Evolutionary conservation across 345 rosid species (phyloP), one percentile per base, ranked within the genome.

Genomic region (Brassica incana): DNA sequence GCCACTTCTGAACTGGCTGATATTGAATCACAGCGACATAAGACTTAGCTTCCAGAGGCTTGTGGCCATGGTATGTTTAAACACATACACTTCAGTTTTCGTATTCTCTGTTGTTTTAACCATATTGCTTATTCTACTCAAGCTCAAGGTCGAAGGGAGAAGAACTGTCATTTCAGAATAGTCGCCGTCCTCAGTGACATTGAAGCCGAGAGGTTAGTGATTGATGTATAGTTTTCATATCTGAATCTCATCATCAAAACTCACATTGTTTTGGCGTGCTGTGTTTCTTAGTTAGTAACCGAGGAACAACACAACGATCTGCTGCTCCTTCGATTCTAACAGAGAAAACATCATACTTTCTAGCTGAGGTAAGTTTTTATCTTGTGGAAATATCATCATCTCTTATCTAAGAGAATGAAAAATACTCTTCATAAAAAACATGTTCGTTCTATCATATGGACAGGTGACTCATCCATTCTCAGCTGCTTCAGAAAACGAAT

Each of bases 401-500:
- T 2, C 12, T 4, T 30, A 40, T 70, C 80, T 61, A 62, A 45
- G 35, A 36, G 9, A 48, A n/a, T 12, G 54, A 12, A 45, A 45
- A 45, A 3, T 3, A 45, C 54, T 45, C 54, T 12, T 45, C 15
- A 45, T 56, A 12, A 50, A 14, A 14, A 48, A 66, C 38, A 38
- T 77, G 67, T 59, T 0, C 67, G 69, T 66, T 67, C 62, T 29
- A 70, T 61, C 70, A 40, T 40, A 40, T 40, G 12, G 82, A 86
- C 88, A 95, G 99, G 97, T 77, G 72, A 75, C 77, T 33, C 94
- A 91, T 85, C 84, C 87, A 30, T 91, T 92, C 69, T 59, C 70
- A 43, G 93, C 94, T 61, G 92, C 87, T 71, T 88, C 97, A 16
- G 97, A 92, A 80, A 92, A 92, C 82, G 97, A 95, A 71, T 67